These are phyloP conservation scores for Coemansia sp. DNA, from an alignment of 192 early-diverging fungal species.

Conservation along the genomic window DNA sequence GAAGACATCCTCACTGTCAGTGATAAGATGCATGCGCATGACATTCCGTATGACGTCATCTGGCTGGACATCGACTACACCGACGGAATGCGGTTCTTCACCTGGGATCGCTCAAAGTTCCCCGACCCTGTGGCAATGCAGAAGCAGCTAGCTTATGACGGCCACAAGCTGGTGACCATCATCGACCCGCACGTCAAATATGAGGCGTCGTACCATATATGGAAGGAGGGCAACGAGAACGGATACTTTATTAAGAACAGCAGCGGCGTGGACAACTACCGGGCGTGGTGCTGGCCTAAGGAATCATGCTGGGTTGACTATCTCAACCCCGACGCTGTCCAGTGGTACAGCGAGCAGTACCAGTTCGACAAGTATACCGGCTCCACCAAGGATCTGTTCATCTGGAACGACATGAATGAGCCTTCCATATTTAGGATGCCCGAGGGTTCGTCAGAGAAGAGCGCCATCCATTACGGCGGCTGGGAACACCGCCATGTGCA, in stretches of 20 bases:
- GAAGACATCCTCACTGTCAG: conserved; percentile 86
- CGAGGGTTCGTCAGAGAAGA: conserved; percentile 94
- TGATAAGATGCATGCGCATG: conserved; percentile 82
- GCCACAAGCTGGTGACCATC: conserved; percentile 86
- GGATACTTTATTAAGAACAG: conserved; percentile 78
- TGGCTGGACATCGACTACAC: conserved; percentile 99
- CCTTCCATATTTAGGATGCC: conserved; percentile 93
- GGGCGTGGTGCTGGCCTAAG: conserved; percentile 99
- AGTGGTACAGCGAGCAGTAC: conserved; percentile 84
- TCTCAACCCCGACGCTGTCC: conserved; percentile 70
- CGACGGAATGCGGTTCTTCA: conserved; percentile 97
- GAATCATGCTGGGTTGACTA: conserved; percentile 92
- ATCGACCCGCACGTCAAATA: conserved; percentile 97
- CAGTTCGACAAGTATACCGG: conserved; percentile 77
- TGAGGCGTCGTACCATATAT: conserved; percentile 73
- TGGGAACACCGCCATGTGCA: conserved; percentile 96
- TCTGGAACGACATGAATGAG: conserved; percentile 99
- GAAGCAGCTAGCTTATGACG: conserved; percentile 64
- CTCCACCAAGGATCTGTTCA: conserved; percentile 75
- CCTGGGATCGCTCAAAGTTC: conserved; percentile 94
- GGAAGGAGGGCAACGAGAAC: conserved; percentile 72
- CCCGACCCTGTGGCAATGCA: conserved; percentile 86
- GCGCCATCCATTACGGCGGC: conserved; percentile 79
- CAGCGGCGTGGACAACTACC: conserved; percentile 66
- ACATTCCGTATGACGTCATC: conserved; percentile 97